Evolutionary conservation across 2,329 filamentous ascomycete genomes (phyloP), one percentile per base, ranked within the genome.

Genomic region (Fusarium xylarioides): DNA sequence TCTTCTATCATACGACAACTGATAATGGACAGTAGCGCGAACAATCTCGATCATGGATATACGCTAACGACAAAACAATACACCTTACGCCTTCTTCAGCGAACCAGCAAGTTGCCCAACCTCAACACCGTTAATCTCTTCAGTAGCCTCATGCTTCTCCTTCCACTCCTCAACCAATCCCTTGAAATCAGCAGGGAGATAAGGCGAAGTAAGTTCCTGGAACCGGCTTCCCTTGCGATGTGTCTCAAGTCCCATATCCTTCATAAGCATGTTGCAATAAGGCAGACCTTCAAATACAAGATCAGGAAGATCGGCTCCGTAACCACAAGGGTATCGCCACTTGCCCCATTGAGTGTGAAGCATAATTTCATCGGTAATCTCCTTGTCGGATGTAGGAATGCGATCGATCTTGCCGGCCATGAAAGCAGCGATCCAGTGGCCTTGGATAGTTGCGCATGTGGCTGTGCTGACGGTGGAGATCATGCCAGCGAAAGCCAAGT

Each of bases 251-350:
- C 89, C 91, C 53, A 95, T 76, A 79, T 95, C 93, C 12, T 83
- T 82, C 64, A 93, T 79, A 76, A 95, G 79, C 77, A 91, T 69
- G 26, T 81, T 77, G 11, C 76, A 69, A 77, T 91, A 92, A 7
- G 89, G 89, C 38, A 92, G 67, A 73, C 80, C 94, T 90, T 95
- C 93, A 75, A 95, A 95, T 16, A 93, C 91, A 71, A 95, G 90
- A 78, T 93, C 92, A 0, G 91, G 91, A 57, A 87, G 83, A 76
- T 84, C 85, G 23, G 83, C 84, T 1, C 92, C 92, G 73, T 90
- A 91, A 0, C 91, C 92, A 5, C 84, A 86, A 3, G 91, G 89
- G 71, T 92, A 92, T n/a, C 92, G 86, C 87, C 91, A 91, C 66
- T 86, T 88, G 3, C 91, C 91, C 79, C 91, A 95, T 50, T 92